phyloP scores from a whole-genome alignment of 139 green algal species.

The Eudorina sp. region DNA sequence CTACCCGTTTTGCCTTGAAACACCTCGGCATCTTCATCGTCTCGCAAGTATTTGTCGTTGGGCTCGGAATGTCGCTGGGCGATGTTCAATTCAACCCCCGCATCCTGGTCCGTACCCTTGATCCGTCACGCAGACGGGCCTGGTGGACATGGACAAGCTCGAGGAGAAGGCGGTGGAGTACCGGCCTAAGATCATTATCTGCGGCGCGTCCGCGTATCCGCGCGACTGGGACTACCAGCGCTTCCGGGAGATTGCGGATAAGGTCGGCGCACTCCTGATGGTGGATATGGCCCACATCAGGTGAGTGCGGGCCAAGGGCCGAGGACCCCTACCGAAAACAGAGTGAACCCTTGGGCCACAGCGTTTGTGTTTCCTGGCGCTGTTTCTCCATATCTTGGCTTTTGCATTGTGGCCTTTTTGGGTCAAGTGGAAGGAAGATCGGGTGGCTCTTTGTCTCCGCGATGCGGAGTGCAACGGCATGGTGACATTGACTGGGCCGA shows the following conservation, averaged over 20 bases:
- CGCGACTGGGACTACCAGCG: conserved; percentile 82
- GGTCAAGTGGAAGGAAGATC: neutral
- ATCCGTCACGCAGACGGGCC: conserved; percentile 90
- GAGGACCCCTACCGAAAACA: neutral
- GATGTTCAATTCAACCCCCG: no score
- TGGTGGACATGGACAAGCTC: conserved; percentile 95
- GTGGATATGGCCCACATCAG: conserved; percentile 99
- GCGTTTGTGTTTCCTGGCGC: neutral
- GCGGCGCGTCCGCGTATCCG: conserved; percentile 93
- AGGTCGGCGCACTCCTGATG: conserved; percentile 74
- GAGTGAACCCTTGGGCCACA: neutral
- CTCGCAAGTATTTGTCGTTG: no score
- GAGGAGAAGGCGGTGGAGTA: conserved; percentile 84
- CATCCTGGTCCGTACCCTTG: no score
- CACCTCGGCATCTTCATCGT: no score
- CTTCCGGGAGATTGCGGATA: conserved; percentile 93
- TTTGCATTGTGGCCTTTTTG: neutral
- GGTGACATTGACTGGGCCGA: neutral
- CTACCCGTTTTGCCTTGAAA: no score
- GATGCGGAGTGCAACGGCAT: neutral
- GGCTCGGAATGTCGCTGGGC: no score
- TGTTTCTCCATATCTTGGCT: no score
- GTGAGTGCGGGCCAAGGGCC: conserved; percentile 15
- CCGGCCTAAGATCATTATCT: conserved; percentile 94
- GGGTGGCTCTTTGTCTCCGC: neutral